These are phyloP conservation scores for Acacia pycnantha DNA, from an alignment of 331 rosid genomes.

Conservation along the genomic window DNA sequence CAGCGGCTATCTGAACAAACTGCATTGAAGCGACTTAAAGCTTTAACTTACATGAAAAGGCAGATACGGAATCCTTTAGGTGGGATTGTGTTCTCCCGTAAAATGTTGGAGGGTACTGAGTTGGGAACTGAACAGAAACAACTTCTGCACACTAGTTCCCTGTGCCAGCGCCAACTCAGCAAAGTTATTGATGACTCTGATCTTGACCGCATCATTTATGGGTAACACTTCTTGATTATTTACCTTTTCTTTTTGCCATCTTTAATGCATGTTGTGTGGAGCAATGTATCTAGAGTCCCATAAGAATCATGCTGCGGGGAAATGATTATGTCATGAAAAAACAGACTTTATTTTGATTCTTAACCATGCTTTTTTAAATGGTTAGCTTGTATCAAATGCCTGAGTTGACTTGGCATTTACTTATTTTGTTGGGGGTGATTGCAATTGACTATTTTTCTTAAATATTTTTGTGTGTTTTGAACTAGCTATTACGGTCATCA, in stretches of 20 bases:
- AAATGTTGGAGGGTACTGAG: conserved; percentile 75
- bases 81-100: conserved; percentile 70
- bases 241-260: background rate
- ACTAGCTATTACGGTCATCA: background rate
- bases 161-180: conserved; percentile 89
- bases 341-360: background rate
- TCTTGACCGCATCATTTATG: conserved; percentile 80
- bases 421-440: background rate
- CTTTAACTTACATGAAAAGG: conserved; percentile 68
- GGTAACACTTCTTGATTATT: conserved; percentile 48
- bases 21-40: conserved; percentile 77
- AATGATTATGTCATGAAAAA: background rate
- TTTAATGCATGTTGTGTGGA: background rate
- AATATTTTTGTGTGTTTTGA: background rate
- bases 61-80: conserved; percentile 73
- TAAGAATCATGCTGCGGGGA: background rate
- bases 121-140: conserved; percentile 69
- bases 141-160: conserved; percentile 66
- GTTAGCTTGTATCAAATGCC: background rate
- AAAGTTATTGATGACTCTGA: conserved; percentile 87
- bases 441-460: background rate
- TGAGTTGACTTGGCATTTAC: background rate
- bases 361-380: background rate
- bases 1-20: conserved; percentile 85
- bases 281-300: conserved; percentile 14